Base-by-base conservation (phyloP, 371 early-diverging fungal genomes). In the Mucor saturninus region DNA sequence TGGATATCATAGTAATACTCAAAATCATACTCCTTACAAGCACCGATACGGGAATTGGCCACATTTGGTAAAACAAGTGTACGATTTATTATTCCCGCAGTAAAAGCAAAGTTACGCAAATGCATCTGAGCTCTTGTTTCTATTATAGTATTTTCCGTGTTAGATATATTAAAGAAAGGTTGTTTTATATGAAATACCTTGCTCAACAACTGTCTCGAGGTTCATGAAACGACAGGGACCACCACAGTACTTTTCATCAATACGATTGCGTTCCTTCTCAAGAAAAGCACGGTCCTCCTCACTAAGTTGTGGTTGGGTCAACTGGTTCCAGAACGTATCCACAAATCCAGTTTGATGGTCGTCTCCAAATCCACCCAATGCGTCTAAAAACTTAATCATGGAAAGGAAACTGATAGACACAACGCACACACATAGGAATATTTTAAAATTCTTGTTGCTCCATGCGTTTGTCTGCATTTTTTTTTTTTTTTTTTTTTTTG, bases 91-190 rank as follows among this genome's bases (percentile, higher is more conserved):
- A 59, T 57, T 11, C 72, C 71, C 2, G 77, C 69, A 11, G 72
- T 35, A 38, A 69, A 77, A 10, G 77, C 67, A 21, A 76, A 45
- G 42, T 76, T 73, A 43, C 76, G 68, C 30, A 76, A 71, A 58
- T 76, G 76, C n/a, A 67, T 30, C 56, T 76, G 76, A 9, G 76
- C 67, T 37, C 77, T 76, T 39, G 79, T 74, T 65, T 82, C 83
- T 79, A 38, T 13, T 48, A 48, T 8, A 48, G 28, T 3, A 28
- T 7, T 9, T 2, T 2, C 3, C 5, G 0, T 21, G 10, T 8
- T n/a, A 28, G 21, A 48, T 48, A 29, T 28, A 54, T 45, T 46
- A 10, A 42, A 28, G 10, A 45, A 43, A 46, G n/a, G 26, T 26
- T 21, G 28, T 21, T 21, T 21, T 35, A 8, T 35, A 8, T 35